Evolutionary conservation across 2,329 filamentous ascomycete genomes (phyloP).

Genomic region (Colletotrichum eleusines): DNA sequence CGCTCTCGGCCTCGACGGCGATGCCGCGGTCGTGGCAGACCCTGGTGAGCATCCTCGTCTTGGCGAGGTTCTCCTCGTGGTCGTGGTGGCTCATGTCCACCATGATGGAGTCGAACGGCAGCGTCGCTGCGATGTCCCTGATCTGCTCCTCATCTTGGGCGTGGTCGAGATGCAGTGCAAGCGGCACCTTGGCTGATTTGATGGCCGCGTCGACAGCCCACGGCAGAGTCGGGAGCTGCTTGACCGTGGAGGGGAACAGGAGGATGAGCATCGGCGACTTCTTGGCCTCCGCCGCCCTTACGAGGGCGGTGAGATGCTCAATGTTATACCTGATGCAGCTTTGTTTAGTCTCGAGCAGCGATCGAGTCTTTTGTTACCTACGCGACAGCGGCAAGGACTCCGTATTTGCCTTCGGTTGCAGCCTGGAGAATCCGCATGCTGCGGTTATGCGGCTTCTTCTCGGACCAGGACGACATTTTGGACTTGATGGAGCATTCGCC

Average conservation of each 20-base stretch:
- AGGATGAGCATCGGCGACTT: conserved; percentile 75
- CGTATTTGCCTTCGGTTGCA: conserved; percentile 66
- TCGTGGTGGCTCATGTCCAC: conserved; percentile 82
- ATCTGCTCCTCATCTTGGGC: conserved; percentile 72
- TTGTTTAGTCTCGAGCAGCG: conserved; percentile 61
- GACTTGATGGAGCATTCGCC: neutral
- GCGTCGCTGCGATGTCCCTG: conserved; percentile 61
- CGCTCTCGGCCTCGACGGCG: conserved; percentile 76
- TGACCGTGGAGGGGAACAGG: conserved; percentile 61
- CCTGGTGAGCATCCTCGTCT: conserved; percentile 70
- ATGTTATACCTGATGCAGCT: conserved; percentile 74
- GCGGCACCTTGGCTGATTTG: conserved; percentile 23
- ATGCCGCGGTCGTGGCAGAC: conserved; percentile 74
- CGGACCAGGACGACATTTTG: conserved; percentile 27
- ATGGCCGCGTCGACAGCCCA: conserved; percentile 64
- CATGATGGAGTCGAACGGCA: conserved; percentile 79
- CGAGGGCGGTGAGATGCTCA: conserved; percentile 76
- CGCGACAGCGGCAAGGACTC: conserved; percentile 63
- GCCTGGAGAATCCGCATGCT: conserved; percentile 59
- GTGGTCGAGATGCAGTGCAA: conserved; percentile 73
- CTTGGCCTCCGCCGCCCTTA: conserved; percentile 76
- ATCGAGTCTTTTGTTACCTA: conserved; percentile 46
- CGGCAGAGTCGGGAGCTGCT: conserved; percentile 52
- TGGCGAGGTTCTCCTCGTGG: conserved; percentile 75
- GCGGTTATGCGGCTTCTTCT: conserved; percentile 33